phyloP scores from a whole-genome alignment of 345 rosid genomes.

The Eucalyptus victrix region DNA sequence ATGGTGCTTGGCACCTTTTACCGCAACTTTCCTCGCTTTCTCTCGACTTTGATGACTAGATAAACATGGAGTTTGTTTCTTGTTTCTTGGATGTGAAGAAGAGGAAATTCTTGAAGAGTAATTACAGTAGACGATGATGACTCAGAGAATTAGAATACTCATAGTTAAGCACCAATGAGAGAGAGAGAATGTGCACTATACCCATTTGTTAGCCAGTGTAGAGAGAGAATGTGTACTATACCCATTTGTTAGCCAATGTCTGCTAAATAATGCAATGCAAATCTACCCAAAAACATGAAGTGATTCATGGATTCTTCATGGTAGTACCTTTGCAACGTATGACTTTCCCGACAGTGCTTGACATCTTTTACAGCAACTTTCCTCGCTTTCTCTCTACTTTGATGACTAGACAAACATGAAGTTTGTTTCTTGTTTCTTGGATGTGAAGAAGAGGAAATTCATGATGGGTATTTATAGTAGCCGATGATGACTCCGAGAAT shows the following conservation, averaged over 20 bases:
- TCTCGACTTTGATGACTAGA: no score
- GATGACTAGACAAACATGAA: background rate
- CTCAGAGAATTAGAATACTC: background rate
- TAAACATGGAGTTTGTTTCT: background rate
- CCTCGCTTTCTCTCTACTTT: background rate
- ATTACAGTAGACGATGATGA: background rate
- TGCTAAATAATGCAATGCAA: background rate
- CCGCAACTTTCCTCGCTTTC: no score
- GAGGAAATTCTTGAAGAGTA: background rate
- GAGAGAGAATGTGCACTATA: no score
- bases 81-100: background rate
- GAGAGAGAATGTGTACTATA: no score
- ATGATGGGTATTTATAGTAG: background rate
- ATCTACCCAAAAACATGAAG: background rate
- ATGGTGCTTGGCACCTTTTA: no score
- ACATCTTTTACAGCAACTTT: background rate
- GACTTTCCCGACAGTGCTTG: constrained; percentile 13
- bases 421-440: background rate
- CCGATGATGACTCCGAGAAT: no score
- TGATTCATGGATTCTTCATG: background rate
- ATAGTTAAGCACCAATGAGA: background rate
- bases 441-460: background rate
- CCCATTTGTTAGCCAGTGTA: no score
- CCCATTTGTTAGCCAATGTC: no score
- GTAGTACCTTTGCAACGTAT: constrained; percentile 22